phyloP scores from a whole-genome alignment of 2,329 filamentous ascomycete genomes.

The Pseudofabraea citricarpa region DNA sequence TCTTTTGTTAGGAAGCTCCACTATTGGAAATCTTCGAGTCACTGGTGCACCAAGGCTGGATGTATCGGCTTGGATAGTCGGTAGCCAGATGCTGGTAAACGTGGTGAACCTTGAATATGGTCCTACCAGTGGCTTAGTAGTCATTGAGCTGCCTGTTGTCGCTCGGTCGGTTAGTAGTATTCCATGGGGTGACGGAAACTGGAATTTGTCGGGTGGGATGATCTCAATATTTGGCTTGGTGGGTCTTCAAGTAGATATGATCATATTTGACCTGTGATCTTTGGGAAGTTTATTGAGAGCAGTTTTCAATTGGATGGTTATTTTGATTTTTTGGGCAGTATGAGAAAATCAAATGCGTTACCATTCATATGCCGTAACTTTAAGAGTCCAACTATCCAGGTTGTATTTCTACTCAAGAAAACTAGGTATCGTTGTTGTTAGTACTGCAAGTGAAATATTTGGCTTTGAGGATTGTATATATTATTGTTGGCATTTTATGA shows the following conservation, averaged over 20 bases:
- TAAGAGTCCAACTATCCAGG: too few species aligned
- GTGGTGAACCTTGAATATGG: constrained; percentile 31
- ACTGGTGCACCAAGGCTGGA: constrained; percentile 20
- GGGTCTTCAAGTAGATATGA: neutral
- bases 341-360: too few species aligned
- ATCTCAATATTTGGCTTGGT: neutral
- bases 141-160: neutral
- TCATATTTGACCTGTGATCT: neutral
- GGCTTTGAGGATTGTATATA: too few species aligned
- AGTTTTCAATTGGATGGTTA: too few species aligned
- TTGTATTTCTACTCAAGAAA: too few species aligned
- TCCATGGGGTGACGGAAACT: neutral
- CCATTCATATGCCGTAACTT: too few species aligned
- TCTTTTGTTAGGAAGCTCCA: constrained; percentile 27
- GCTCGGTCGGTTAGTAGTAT: neutral
- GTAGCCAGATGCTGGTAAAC: constrained; percentile 28
- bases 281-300: too few species aligned
- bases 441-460: too few species aligned
- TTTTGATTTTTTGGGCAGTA: neutral
- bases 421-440: too few species aligned
- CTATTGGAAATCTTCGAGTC: constrained; percentile 1
- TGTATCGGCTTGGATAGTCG: constrained; percentile 33
- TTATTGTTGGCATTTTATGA: too few species aligned
- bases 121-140: neutral
- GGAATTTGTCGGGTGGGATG: neutral